A percentile compares a stretch with the other conserved stretches of the same genome.
Evolutionary conservation across 1,284 basidiomycete genomes (phyloP).

Genomic region (Ustilago trichophora): DNA sequence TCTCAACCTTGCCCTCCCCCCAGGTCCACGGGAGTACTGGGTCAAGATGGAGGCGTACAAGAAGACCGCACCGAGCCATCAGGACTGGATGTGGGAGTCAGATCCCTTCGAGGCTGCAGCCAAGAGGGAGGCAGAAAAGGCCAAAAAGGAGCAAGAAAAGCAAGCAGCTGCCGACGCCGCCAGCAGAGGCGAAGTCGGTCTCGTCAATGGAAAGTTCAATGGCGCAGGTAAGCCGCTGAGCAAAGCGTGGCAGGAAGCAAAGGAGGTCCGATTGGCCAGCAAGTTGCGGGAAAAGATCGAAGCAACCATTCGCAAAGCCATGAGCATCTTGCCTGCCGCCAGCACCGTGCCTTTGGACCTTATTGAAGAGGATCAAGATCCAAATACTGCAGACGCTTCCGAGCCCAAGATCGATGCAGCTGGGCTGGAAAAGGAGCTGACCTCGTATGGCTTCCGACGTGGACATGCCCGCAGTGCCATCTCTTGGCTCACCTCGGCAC

Average conservation of each 20-base stretch:
- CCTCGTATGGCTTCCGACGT: constrained; percentile 58
- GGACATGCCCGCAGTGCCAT: constrained; percentile 59
- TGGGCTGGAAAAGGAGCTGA: constrained; percentile 51
- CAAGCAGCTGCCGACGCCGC: constrained; percentile 39
- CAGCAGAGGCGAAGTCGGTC: constrained; percentile 23
- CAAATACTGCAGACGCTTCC: not conserved
- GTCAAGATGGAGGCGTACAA: constrained; percentile 59
- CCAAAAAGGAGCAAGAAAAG: constrained; percentile 43
- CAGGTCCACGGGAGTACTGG: constrained; percentile 66
- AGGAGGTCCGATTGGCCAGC: constrained; percentile 86
- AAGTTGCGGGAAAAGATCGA: constrained; percentile 82
- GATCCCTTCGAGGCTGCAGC: constrained; percentile 64
- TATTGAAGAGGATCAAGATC: constrained; percentile 30
- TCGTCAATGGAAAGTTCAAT: constrained; percentile 37
- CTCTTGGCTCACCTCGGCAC: constrained; percentile 53
- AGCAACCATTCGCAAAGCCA: constrained; percentile 80
- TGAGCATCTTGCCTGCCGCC: constrained; percentile 53
- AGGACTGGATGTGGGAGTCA: constrained; percentile 62
- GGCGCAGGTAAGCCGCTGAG: constrained; percentile 55
- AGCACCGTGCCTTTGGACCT: constrained; percentile 36
- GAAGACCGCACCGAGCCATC: constrained; percentile 49
- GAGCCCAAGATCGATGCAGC: constrained; percentile 34
- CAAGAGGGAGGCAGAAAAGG: constrained; percentile 56
- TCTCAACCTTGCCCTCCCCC: constrained; percentile 59
- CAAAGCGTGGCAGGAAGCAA: constrained; percentile 75